Percentiles rank a stretch among this genome's conserved stretches.
Evolutionary conservation across 169 alveolate species (phyloP).

Genomic region (Eimeria falciformis): DNA sequence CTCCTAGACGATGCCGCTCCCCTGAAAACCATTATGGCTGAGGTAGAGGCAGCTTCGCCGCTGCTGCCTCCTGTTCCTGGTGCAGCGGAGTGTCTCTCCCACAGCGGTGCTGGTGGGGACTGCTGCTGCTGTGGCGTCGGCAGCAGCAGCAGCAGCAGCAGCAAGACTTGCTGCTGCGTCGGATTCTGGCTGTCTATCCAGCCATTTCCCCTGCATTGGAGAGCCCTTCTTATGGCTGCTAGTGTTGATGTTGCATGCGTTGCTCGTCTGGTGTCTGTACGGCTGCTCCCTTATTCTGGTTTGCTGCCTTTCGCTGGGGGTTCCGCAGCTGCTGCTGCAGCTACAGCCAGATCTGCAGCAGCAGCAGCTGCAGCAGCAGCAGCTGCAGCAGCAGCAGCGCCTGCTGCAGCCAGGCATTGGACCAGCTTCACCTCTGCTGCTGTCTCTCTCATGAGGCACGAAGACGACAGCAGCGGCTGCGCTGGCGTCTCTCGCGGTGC

Average conservation of each 20-base stretch:
- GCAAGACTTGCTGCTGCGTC: conserved; percentile 21
- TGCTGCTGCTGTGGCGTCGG: neutral
- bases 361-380: conserved; percentile 29
- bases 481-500: conserved; percentile 20
- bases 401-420: neutral
- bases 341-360: neutral
- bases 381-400: neutral
- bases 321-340: conserved; percentile 32
- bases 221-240: conserved; percentile 13
- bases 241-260: conserved; percentile 10
- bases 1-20: conserved; percentile 12
- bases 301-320: conserved; percentile 68
- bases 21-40: neutral
- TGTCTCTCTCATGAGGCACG: too few species aligned
- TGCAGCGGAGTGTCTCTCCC: conserved; percentile 34
- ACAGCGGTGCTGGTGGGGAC: neutral
- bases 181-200: neutral
- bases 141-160: neutral
- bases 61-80: conserved; percentile 64
- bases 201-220: neutral
- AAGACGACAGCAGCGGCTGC: neutral
- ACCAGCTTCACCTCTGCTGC: too few species aligned
- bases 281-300: conserved; percentile 20
- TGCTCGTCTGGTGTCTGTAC: neutral
- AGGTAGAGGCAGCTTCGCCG: conserved; percentile 50